Percentiles rank a stretch among this genome's conserved stretches.
phyloP scores from a whole-genome alignment of 1,139 yeast genomes.

The Fermentozyma sake region DNA sequence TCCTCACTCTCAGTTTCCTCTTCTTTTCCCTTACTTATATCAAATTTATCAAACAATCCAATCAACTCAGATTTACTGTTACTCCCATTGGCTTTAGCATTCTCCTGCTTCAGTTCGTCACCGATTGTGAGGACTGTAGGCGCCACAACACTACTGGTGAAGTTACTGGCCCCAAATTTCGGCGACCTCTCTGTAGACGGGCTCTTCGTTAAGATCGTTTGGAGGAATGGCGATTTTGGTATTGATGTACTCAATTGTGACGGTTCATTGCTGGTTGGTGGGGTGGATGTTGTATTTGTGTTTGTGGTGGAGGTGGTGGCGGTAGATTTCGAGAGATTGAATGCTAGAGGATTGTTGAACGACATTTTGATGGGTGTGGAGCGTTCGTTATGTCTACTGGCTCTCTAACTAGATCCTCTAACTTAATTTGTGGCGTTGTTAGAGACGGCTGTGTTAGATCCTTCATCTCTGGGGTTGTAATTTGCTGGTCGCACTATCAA shows the following conservation, averaged over 20 bases:
- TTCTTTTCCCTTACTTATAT: slow-evolving; percentile 16
- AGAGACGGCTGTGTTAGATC: no score
- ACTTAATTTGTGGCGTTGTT: background rate
- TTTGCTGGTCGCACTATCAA: no score
- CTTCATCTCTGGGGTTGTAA: no score
- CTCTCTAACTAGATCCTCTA: background rate
- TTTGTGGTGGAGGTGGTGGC: slow-evolving; percentile 44
- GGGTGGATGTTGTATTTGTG: slow-evolving; percentile 26
- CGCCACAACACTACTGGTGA: slow-evolving; percentile 16
- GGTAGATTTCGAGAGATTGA: slow-evolving; percentile 35
- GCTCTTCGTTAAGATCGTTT: slow-evolving; percentile 13
- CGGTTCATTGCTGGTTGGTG: slow-evolving; percentile 7
- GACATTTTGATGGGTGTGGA: slow-evolving; percentile 27
- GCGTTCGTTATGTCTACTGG: background rate
- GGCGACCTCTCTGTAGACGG: slow-evolving; percentile 6
- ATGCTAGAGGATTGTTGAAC: slow-evolving; percentile 31
- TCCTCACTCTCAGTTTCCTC: slow-evolving; percentile 7
- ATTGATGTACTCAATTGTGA: slow-evolving; percentile 2
- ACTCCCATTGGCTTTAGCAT: background rate
- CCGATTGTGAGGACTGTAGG: slow-evolving; percentile 24
- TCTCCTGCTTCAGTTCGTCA: slow-evolving; percentile 8
- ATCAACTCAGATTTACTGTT: slow-evolving; percentile 26
- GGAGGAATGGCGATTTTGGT: slow-evolving; percentile 17
- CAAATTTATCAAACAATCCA: slow-evolving; percentile 39
- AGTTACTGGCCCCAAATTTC: background rate